These are phyloP conservation scores for Dujonia santamariae DNA, from an alignment of 1,139 yeast species.

Conservation along the genomic window DNA sequence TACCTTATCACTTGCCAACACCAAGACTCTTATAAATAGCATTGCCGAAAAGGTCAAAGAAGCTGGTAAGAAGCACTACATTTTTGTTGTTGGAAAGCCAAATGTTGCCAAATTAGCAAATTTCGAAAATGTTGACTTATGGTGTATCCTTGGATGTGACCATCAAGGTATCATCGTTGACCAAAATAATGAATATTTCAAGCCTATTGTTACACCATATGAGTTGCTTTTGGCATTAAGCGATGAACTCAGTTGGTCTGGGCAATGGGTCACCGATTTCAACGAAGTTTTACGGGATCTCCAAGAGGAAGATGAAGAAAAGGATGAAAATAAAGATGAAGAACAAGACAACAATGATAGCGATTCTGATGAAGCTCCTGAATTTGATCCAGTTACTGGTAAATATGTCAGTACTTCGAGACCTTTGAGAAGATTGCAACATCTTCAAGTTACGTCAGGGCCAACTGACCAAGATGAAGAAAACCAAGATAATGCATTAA, in stretches of 20 bases:
- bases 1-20: conserved; percentile 75
- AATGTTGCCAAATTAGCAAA: conserved; percentile 95
- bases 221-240: conserved; percentile 79
- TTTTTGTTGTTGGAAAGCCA: conserved; percentile 98
- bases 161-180: conserved; percentile 89
- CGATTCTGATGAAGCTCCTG: conserved; percentile 60
- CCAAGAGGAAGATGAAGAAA: conserved; percentile 20
- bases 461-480: conserved; percentile 19
- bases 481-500: conserved; percentile 29
- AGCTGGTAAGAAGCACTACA: conserved; percentile 87
- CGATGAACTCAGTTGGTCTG: conserved; percentile 81
- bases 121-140: conserved; percentile 84
- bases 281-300: conserved; percentile 42
- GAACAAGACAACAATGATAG: conserved; percentile 13
- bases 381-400: conserved; percentile 89
- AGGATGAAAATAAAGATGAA: conserved; percentile 15
- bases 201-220: conserved; percentile 91
- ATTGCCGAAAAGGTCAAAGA: conserved; percentile 58
- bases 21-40: conserved; percentile 58
- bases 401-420: conserved; percentile 60
- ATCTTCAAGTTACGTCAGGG: conserved; percentile 52
- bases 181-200: conserved; percentile 72
- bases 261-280: conserved; percentile 88
- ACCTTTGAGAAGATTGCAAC: conserved; percentile 70
- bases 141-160: conserved; percentile 95